A percentile compares a stretch with the other conserved stretches of the same genome.
Evolutionary conservation across 495 filamentous ascomycete species (phyloP).

Genomic region (Trichoderma reesei): DNA sequence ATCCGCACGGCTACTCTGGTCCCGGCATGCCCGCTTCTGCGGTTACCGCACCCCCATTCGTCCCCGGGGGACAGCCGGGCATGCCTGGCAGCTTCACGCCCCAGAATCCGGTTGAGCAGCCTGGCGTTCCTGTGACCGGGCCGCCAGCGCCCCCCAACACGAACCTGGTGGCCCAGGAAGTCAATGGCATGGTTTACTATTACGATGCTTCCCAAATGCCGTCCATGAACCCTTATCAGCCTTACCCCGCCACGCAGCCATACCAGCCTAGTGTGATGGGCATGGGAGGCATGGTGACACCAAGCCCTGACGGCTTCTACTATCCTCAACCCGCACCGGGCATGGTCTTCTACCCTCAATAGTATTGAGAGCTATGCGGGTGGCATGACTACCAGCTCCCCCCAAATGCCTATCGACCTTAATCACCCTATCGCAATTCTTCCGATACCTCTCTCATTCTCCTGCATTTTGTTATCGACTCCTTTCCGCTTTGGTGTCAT

Average conservation of each 20-base stretch:
- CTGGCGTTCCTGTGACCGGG: not conserved
- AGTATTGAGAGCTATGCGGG: not conserved
- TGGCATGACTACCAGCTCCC: not conserved
- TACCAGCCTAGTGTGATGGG: conserved; percentile 52
- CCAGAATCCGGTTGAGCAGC: conserved; percentile 25
- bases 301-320: conserved; percentile 59
- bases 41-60: conserved; percentile 47
- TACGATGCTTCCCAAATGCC: conserved; percentile 68
- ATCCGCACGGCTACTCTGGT: conserved; percentile 43
- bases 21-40: conserved; percentile 39
- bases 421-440: not conserved
- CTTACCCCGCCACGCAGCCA: conserved; percentile 41
- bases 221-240: conserved; percentile 38
- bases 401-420: not conserved
- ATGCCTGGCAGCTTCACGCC: conserved; percentile 38
- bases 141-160: conserved; percentile 33
- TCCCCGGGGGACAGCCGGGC: conserved; percentile 44
- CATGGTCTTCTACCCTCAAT: conserved; percentile 63
- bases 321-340: conserved; percentile 52
- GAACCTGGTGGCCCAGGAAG: conserved; percentile 80
- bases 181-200: conserved; percentile 93
- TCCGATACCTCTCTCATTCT: not conserved
- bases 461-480: not conserved
- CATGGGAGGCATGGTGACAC: conserved; percentile 76
- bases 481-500: not conserved